phyloP scores from a whole-genome alignment of 1,139 yeast genomes.

The Sugiyamaella xylanicola region DNA sequence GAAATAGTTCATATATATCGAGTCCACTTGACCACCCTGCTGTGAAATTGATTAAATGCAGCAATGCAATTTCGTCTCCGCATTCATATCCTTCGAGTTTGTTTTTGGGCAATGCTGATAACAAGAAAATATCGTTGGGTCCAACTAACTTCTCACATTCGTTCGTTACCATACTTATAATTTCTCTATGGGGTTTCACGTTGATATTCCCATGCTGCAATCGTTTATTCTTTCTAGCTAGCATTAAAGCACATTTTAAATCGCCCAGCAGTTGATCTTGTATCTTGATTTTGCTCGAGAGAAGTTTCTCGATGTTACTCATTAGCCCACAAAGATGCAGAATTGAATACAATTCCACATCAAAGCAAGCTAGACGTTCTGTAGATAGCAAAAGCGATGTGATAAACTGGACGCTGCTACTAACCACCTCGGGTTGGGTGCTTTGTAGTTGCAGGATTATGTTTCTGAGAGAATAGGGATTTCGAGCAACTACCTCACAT shows the following conservation, averaged over 20 bases:
- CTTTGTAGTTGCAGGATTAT: conserved; percentile 32
- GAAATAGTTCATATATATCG: conserved; percentile 38
- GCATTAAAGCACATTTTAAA: neutral
- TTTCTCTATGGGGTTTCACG: neutral
- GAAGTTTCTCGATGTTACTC: conserved; percentile 32
- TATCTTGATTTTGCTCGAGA: conserved; percentile 34
- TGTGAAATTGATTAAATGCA: conserved; percentile 32
- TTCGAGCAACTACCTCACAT: conserved; percentile 26
- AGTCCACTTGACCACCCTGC: conserved; percentile 39
- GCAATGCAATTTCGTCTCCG: conserved; percentile 30
- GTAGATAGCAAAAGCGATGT: conserved; percentile 33
- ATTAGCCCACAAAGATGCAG: conserved; percentile 36
- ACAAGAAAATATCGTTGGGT: conserved; percentile 18
- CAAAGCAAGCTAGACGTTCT: conserved; percentile 29
- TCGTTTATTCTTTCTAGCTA: neutral
- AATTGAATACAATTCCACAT: conserved; percentile 30
- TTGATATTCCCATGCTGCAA: conserved; percentile 12
- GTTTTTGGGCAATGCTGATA: neutral
- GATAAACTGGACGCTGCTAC: conserved; percentile 34
- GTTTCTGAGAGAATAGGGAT: conserved; percentile 30
- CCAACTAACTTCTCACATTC: conserved; percentile 30
- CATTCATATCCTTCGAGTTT: conserved; percentile 20
- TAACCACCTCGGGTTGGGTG: conserved; percentile 33
- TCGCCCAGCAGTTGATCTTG: neutral
- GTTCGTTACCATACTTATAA: neutral